These are phyloP conservation scores for Naematelia encephala DNA, from an alignment of 768 basidiomycete species.

Conservation along the genomic window DNA sequence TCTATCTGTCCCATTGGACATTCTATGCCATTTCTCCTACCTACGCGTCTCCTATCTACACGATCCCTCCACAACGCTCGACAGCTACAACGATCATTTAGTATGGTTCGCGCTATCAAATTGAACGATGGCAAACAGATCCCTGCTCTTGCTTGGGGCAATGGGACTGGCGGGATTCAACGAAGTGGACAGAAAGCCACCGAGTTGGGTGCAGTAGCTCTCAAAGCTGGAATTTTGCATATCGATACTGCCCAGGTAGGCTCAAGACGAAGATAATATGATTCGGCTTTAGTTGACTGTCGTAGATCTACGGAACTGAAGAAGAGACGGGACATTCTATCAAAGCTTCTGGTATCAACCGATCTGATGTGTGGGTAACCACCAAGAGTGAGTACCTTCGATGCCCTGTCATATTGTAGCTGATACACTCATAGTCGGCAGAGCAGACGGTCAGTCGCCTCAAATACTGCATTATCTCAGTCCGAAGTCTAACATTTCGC, in stretches of 20 bases:
- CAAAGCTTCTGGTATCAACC: conserved; percentile 17
- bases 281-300: neutral
- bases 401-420: neutral
- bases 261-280: neutral
- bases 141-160: conserved; percentile 45
- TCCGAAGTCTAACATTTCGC: conserved; percentile 2
- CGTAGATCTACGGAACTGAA: conserved; percentile 39
- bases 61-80: too few species aligned
- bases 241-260: conserved; percentile 44
- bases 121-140: conserved; percentile 43
- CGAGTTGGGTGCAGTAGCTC: conserved; percentile 17
- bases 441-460: conserved; percentile 7
- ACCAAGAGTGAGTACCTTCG: conserved; percentile 33
- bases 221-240: conserved; percentile 38
- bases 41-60: too few species aligned
- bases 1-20: too few species aligned
- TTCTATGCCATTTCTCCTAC: too few species aligned
- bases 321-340: conserved; percentile 28
- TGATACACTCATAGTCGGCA: neutral
- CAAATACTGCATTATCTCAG: neutral
- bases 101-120: conserved; percentile 30
- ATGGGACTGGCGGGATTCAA: conserved; percentile 21
- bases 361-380: conserved; percentile 39
- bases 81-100: conserved; percentile 20
- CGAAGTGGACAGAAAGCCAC: conserved; percentile 23